phyloP scores from a whole-genome alignment of 2,329 filamentous ascomycete genomes.

The Alternaria ethzedia region DNA sequence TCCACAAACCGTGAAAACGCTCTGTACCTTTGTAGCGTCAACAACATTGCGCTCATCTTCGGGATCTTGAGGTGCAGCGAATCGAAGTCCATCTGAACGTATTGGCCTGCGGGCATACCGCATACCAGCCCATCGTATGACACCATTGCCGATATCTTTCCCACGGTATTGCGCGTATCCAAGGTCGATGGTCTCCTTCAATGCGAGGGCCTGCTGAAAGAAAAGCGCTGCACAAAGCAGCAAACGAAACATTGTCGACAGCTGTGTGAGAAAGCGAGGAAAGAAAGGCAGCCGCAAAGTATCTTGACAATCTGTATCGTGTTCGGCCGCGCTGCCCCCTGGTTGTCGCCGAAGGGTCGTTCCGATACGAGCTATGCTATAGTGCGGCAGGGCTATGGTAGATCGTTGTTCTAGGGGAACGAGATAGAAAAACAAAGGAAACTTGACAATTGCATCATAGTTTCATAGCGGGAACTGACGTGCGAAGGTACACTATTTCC shows the following conservation, averaged over 20 bases:
- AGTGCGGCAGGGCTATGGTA: background rate
- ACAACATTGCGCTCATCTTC: conserved; percentile 53
- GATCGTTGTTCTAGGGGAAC: conserved; percentile 3
- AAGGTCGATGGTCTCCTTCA: conserved; percentile 62
- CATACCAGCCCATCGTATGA: conserved; percentile 76
- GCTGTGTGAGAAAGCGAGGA: background rate
- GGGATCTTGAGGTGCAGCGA: conserved; percentile 71
- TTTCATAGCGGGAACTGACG: background rate
- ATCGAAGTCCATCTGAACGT: conserved; percentile 55
- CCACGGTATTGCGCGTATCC: conserved; percentile 72
- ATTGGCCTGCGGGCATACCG: conserved; percentile 64
- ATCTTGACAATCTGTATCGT: background rate
- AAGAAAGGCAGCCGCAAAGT: background rate
- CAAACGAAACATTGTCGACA: conserved; percentile 26
- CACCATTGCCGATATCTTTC: conserved; percentile 58
- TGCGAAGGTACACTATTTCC: background rate
- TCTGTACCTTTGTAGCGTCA: conserved; percentile 52
- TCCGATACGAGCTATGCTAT: conserved; percentile 8
- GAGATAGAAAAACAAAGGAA: background rate
- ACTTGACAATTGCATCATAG: conserved; percentile 3
- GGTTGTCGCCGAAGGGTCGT: background rate
- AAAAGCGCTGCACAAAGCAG: conserved; percentile 33
- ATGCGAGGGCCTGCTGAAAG: conserved; percentile 35
- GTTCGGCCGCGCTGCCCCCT: conserved; percentile 2
- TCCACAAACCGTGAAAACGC: background rate